Conservation (phyloP, 768 basidiomycete genomes). For the Russula foetens region DNA sequence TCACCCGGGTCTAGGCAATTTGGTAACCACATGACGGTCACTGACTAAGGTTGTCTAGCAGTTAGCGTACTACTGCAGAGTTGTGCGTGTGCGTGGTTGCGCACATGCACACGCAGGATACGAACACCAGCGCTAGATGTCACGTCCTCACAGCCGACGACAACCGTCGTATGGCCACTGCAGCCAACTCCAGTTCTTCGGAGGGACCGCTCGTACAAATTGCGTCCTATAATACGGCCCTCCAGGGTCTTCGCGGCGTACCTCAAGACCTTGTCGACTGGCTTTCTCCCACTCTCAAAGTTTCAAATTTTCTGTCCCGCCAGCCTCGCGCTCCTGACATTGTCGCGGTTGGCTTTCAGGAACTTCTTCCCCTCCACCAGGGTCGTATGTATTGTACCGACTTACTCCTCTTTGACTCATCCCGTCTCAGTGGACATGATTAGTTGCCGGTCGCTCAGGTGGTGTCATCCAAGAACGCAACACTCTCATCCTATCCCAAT, state of each 20-base stretch:
- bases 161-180: not conserved
- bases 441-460: conserved; percentile 74
- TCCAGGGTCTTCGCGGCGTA: conserved; percentile 64
- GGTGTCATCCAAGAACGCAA: conserved; percentile 61
- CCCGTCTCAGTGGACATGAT: not conserved
- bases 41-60: too few relatives aligned
- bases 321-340: conserved; percentile 71
- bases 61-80: too few relatives aligned
- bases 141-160: not conserved
- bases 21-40: not conserved
- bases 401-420: conserved; percentile 5
- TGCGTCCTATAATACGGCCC: conserved; percentile 86
- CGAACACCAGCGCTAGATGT: not conserved
- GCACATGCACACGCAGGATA: not conserved
- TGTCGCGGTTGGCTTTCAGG: conserved; percentile 89
- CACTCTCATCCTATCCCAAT: conserved; percentile 63
- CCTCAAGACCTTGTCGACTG: conserved; percentile 89
- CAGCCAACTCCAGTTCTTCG: conserved; percentile 17
- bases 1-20: not conserved
- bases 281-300: conserved; percentile 76
- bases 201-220: conserved; percentile 58
- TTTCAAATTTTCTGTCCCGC: conserved; percentile 61
- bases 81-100: not conserved
- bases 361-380: conserved; percentile 82
- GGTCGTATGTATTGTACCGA: conserved; percentile 40